phyloP scores from a whole-genome alignment of 352 stramenopile genomes.

The Phytophthora citricola region DNA sequence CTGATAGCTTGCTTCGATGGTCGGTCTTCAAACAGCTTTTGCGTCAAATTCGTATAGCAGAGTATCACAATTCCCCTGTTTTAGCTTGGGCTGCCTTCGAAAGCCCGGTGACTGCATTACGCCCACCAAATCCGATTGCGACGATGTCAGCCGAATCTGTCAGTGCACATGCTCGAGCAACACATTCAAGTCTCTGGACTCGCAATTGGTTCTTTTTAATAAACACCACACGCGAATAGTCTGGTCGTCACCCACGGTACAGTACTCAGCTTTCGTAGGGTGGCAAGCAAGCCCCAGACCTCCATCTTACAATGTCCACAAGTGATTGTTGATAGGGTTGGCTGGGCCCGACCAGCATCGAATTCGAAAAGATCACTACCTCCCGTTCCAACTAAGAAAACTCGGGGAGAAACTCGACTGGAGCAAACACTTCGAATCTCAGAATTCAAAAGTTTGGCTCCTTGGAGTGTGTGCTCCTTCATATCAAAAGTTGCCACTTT shows the following conservation, averaged over 20 bases:
- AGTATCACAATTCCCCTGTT: conserved; percentile 73
- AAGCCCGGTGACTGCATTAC: conserved; percentile 40
- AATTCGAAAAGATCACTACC: conserved; percentile 91
- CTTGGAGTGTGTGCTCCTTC: conserved; percentile 37
- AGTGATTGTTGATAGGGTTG: conserved; percentile 36
- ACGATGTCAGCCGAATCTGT: conserved; percentile 49
- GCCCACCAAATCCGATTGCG: conserved; percentile 67
- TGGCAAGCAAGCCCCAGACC: conserved; percentile 85
- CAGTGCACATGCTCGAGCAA: conserved; percentile 71
- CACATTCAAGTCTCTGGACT: conserved; percentile 49
- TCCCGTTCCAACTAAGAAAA: conserved; percentile 82
- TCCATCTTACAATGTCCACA: conserved; percentile 78
- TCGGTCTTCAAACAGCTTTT: conserved; percentile 74
- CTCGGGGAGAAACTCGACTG: conserved; percentile 32
- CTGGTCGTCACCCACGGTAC: conserved; percentile 84
- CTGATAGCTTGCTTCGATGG: conserved; percentile 86
- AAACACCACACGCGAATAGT: conserved; percentile 84
- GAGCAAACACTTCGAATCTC: conserved; percentile 62
- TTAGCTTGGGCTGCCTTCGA: conserved; percentile 44
- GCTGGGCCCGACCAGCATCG: conserved; percentile 44
- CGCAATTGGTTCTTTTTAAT: conserved; percentile 52
- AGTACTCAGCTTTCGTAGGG: conserved; percentile 69
- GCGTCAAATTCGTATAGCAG: conserved; percentile 67
- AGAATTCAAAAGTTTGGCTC: conserved; percentile 31
- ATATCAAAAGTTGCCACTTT: conserved; percentile 59